Conservation (phyloP, 176 grass and related monocot species). For the Avena atlantica region DNA sequence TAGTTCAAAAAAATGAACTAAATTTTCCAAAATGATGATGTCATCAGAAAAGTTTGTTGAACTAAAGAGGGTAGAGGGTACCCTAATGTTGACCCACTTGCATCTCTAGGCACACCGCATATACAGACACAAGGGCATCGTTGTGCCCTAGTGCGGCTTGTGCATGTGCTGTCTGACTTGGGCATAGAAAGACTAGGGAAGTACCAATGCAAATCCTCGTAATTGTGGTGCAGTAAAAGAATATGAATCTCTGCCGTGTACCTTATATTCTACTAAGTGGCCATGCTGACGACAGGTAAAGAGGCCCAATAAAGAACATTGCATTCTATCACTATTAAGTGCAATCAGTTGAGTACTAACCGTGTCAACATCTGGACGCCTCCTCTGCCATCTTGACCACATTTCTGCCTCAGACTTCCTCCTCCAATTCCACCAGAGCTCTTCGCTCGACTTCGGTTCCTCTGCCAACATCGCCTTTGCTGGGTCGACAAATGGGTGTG, state of each 20-base stretch:
- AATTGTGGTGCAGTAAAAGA: neutral
- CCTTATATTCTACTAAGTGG: slow-evolving; percentile 19
- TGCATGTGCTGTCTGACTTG: neutral
- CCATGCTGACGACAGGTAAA: slow-evolving; percentile 16
- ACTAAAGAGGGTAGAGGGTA: no score
- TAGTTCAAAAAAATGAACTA: no score
- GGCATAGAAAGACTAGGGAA: slow-evolving; percentile 27
- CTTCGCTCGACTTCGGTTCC: slow-evolving; percentile 73
- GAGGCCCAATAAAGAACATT: neutral
- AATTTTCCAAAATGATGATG: no score
- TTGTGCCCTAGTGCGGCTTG: neutral
- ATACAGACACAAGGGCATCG: slow-evolving; percentile 6
- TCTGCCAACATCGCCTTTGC: slow-evolving; percentile 66
- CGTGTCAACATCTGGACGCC: slow-evolving; percentile 82
- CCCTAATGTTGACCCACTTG: no score
- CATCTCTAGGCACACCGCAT: no score
- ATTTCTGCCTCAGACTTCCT: slow-evolving; percentile 72
- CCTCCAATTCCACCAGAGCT: slow-evolving; percentile 99
- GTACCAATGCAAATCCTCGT: slow-evolving; percentile 1
- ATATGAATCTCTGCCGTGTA: slow-evolving; percentile 4
- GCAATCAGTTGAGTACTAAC: slow-evolving; percentile 49
- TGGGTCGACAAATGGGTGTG: slow-evolving; percentile 81
- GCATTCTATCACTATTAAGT: neutral
- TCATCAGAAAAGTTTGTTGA: no score
- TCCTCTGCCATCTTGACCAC: slow-evolving; percentile 94